Evolutionary conservation across 2,329 filamentous ascomycete species (phyloP).

Genomic region (Trichophaea hybrida): DNA sequence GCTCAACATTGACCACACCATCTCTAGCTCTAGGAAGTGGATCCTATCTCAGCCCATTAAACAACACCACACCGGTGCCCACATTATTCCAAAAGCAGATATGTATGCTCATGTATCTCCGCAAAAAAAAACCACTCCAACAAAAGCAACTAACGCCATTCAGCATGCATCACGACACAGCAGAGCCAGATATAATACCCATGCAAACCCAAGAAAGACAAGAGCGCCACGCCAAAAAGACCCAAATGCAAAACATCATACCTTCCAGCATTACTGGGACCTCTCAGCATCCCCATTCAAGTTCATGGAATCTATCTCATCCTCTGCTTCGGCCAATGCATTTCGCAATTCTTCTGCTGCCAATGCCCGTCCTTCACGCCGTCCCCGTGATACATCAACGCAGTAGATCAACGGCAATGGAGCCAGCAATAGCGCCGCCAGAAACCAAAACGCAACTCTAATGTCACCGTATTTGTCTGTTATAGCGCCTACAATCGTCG

Average conservation of each 20-base stretch:
- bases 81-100: background rate
- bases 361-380: constrained; percentile 50
- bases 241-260: background rate
- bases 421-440: constrained; percentile 68
- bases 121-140: background rate
- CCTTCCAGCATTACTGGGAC: background rate
- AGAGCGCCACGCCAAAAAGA: background rate
- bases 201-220: background rate
- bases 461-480: constrained; percentile 74
- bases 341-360: constrained; percentile 36
- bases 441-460: constrained; percentile 78
- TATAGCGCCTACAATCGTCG: constrained; percentile 82
- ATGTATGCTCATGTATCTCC: background rate
- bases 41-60: background rate
- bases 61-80: background rate
- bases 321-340: background rate
- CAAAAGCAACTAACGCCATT: background rate
- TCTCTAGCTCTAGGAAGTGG: too few relatives aligned
- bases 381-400: constrained; percentile 70
- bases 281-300: background rate
- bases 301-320: background rate
- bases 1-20: too few relatives aligned
- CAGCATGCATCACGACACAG: background rate
- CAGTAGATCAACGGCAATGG: constrained; percentile 74
- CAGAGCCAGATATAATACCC: background rate